phyloP scores from a whole-genome alignment of 306 rosid species.

The Senna siamea region DNA sequence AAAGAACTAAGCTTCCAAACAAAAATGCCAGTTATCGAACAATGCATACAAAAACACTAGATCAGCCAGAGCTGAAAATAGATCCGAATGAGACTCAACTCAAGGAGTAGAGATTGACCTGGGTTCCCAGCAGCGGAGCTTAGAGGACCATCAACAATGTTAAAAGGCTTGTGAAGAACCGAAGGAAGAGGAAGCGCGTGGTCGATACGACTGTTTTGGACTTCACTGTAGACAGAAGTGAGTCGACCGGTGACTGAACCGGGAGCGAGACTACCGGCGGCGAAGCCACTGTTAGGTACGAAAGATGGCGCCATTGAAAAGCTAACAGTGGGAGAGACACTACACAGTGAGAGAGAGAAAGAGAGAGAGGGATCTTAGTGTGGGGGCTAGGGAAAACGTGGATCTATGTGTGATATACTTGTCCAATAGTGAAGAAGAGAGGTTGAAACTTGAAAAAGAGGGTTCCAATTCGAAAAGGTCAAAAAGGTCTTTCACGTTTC shows the following conservation, averaged over 20 bases:
- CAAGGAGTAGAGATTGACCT: conserved; percentile 45
- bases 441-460: conserved; percentile 33
- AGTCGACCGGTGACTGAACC: conserved; percentile 53
- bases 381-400: conserved; percentile 19
- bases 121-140: conserved; percentile 98
- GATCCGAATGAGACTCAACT: conserved; percentile 39
- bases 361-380: neutral
- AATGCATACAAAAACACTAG: neutral
- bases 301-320: conserved; percentile 59
- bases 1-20: neutral
- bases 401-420: conserved; percentile 31
- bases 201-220: conserved; percentile 79
- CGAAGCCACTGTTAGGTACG: conserved; percentile 51
- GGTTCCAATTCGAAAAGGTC: neutral
- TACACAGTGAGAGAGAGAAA: neutral
- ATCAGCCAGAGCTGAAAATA: neutral
- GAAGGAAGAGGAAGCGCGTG: conserved; percentile 85
- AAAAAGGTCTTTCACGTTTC: neutral
- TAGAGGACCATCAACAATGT: conserved; percentile 75
- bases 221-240: conserved; percentile 80
- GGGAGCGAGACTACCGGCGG: conserved; percentile 17
- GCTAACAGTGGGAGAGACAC: neutral
- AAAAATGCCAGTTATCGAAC: conserved; percentile 9
- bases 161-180: conserved; percentile 69
- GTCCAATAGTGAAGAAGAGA: conserved; percentile 36